Conservation (phyloP, 2,329 filamentous ascomycete genomes). For the Colletotrichum truncatum region DNA sequence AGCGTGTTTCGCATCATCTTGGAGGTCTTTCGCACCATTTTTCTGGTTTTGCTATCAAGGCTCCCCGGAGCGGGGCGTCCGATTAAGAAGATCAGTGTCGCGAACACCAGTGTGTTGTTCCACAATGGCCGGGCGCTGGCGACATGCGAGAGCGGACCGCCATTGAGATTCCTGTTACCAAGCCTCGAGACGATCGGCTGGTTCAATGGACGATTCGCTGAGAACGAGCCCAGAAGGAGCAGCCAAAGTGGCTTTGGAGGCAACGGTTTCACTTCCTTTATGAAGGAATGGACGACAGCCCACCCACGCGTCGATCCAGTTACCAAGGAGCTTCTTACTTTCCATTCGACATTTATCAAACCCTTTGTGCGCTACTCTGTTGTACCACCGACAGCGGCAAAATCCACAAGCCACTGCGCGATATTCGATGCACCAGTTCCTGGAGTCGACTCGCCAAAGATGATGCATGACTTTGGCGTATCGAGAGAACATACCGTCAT, state of each 20-base stretch:
- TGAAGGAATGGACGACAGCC: conserved; percentile 77
- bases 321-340: conserved; percentile 73
- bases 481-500: conserved; percentile 71
- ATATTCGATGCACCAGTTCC: conserved; percentile 64
- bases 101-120: conserved; percentile 73
- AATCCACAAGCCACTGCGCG: conserved; percentile 31
- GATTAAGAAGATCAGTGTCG: conserved; percentile 75
- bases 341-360: conserved; percentile 71
- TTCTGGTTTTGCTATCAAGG: conserved; percentile 66
- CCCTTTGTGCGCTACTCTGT: conserved; percentile 75
- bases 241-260: conserved; percentile 59
- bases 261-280: conserved; percentile 63
- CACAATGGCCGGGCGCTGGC: conserved; percentile 76
- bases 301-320: conserved; percentile 73
- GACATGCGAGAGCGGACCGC: conserved; percentile 76
- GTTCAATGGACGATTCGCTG: conserved; percentile 69
- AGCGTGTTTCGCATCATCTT: conserved; percentile 58
- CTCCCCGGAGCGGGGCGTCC: conserved; percentile 61
- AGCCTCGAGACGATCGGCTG: conserved; percentile 74
- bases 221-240: conserved; percentile 52
- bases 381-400: conserved; percentile 33
- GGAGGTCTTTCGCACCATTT: conserved; percentile 63
- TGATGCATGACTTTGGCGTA: conserved; percentile 82
- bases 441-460: conserved; percentile 70
- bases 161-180: conserved; percentile 71